phyloP scores from a whole-genome alignment of 306 rosid genomes.

The Malus domestica region ASM211411v1 NC_041797.1:8053501-8054000 shows the following conservation, averaged over 20 bases:
- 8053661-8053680: neutral
- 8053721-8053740: too few relatives aligned
- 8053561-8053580: too few relatives aligned
- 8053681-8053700: neutral
- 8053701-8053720: neutral
- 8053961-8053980: neutral
- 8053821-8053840: neutral
- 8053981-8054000: too few relatives aligned
- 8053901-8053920: too few relatives aligned
- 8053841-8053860: neutral
- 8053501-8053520: too few relatives aligned
- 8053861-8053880: neutral
- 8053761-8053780: neutral
- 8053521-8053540: neutral
- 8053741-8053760: neutral
- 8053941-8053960: neutral
- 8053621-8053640: neutral
- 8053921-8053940: too few relatives aligned
- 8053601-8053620: neutral
- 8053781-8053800: neutral
- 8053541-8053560: neutral
- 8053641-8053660: neutral
- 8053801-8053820: neutral
- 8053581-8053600: neutral
- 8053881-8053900: too few relatives aligned